Conservation (phyloP, 371 early-diverging fungal genomes). For the Rhizomucor pusillus region DNA sequence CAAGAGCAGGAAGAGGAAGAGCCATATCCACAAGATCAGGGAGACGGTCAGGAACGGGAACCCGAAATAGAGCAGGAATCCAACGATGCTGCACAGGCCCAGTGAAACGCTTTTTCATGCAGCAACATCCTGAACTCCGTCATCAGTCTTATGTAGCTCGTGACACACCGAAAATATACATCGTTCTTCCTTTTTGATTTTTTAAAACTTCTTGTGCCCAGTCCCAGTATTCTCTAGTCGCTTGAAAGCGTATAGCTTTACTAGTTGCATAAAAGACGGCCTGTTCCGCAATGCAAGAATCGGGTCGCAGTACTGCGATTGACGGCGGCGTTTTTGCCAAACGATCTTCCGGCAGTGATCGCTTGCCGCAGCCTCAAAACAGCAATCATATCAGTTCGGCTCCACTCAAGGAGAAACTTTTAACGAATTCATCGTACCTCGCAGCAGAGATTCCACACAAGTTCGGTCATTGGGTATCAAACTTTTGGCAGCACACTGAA, state of each 20-base stretch:
- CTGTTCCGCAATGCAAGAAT: too few relatives aligned
- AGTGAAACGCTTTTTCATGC: constrained; percentile 2
- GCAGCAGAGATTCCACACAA: constrained; percentile 54
- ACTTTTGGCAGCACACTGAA: constrained; percentile 33
- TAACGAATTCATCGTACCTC: constrained; percentile 49
- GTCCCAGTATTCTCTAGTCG: too few relatives aligned
- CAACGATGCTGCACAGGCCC: not conserved
- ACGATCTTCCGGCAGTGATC: constrained; percentile 2
- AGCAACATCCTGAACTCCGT: not conserved
- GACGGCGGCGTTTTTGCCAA: too few relatives aligned
- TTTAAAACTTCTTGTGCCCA: not conserved
- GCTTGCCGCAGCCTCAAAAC: constrained; percentile 49
- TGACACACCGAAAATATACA: not conserved
- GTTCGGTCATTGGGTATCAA: constrained; percentile 48
- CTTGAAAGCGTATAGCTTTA: too few relatives aligned
- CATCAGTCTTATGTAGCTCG: not conserved
- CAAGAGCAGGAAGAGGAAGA: not conserved
- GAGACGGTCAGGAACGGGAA: not conserved
- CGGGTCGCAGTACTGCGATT: too few relatives aligned
- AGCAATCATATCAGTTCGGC: constrained; percentile 44
- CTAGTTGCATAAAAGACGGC: too few relatives aligned
- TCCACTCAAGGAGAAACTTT: constrained; percentile 42
- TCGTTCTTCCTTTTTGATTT: not conserved
- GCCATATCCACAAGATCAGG: not conserved
- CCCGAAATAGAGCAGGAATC: not conserved